Conservation (phyloP, 2,329 filamentous ascomycete species). For the Clarireedia paspali region DNA sequence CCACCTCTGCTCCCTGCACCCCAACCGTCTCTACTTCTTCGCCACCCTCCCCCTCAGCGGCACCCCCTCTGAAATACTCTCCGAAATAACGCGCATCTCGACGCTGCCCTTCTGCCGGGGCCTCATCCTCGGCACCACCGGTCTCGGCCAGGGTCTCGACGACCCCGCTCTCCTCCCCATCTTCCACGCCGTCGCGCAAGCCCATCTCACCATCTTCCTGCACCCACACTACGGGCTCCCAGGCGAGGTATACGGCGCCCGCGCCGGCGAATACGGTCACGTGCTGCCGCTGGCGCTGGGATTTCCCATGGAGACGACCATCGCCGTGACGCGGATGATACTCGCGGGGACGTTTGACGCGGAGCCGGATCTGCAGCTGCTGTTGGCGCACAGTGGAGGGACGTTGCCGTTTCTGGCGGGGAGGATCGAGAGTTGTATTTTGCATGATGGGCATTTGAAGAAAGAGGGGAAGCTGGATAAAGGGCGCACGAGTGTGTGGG, state of each 20-base stretch:
- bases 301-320: constrained; percentile 88
- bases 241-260: constrained; percentile 67
- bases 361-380: constrained; percentile 59
- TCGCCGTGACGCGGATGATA: constrained; percentile 81
- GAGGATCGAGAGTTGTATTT: constrained; percentile 77
- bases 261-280: constrained; percentile 70
- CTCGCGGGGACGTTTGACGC: constrained; percentile 79
- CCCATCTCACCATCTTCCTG: constrained; percentile 64
- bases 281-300: constrained; percentile 79
- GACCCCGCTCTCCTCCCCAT: constrained; percentile 67
- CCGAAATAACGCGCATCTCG: constrained; percentile 56
- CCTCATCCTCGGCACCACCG: constrained; percentile 82
- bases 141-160: constrained; percentile 72
- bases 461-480: constrained; percentile 48
- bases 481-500: constrained; percentile 49
- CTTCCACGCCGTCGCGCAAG: constrained; percentile 59
- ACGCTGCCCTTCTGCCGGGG: constrained; percentile 64
- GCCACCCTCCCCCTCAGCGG: constrained; percentile 73
- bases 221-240: constrained; percentile 92
- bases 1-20: constrained; percentile 56
- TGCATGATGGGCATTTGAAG: constrained; percentile 72
- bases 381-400: constrained; percentile 83
- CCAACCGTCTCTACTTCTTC: constrained; percentile 72
- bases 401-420: constrained; percentile 85
- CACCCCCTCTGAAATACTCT: constrained; percentile 50